phyloP scores from a whole-genome alignment of 2,329 filamentous ascomycete genomes.

The Aspergillus sojae region DNA sequence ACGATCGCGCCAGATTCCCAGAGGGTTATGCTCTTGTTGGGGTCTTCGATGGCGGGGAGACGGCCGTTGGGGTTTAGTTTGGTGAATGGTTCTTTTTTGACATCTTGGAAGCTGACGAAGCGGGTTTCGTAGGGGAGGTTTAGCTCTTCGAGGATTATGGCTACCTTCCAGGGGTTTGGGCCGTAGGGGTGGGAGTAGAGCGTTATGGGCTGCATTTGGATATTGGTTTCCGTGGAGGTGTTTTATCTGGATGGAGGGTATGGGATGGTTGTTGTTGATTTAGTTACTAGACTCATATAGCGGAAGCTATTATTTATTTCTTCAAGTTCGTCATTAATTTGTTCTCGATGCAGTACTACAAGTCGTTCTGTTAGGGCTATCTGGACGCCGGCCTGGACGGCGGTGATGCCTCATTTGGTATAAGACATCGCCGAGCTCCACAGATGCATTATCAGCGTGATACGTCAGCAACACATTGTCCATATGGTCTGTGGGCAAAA shows the following conservation, averaged over 20 bases:
- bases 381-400: too few species aligned
- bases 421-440: not conserved
- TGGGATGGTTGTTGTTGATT: not conserved
- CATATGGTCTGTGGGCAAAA: not conserved
- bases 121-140: constrained; percentile 27
- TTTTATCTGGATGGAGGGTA: too few species aligned
- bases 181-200: constrained; percentile 3
- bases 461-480: not conserved
- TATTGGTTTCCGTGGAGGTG: not conserved
- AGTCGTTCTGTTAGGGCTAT: not conserved
- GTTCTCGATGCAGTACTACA: not conserved
- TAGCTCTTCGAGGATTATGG: constrained; percentile 31
- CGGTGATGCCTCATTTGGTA: not conserved
- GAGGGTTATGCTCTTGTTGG: constrained; percentile 37
- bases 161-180: constrained; percentile 33
- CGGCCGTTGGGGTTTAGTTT: constrained; percentile 32
- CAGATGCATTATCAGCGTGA: not conserved
- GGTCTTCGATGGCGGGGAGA: constrained; percentile 32
- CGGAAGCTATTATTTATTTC: not conserved
- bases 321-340: not conserved
- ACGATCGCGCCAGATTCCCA: constrained; percentile 50
- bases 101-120: constrained; percentile 19
- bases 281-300: too few species aligned
- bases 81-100: constrained; percentile 27
- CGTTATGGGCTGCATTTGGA: not conserved